Evolutionary conservation across 1,284 basidiomycete genomes (phyloP), one percentile per base, ranked within the genome.

Genomic region (Ceratobasidium sp.): DNA sequence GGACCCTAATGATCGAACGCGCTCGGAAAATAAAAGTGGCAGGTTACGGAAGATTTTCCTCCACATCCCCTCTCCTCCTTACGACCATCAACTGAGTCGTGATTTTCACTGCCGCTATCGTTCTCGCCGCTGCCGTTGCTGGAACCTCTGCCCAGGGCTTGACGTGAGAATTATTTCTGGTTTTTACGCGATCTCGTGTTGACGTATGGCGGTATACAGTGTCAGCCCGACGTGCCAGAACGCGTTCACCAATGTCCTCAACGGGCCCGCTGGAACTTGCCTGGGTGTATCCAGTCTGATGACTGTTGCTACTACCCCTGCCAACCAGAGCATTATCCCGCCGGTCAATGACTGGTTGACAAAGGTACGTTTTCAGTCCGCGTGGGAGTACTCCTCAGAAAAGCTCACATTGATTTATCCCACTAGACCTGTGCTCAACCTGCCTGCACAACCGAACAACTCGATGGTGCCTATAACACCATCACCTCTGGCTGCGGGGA

Each of bases 21-120:
- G 33, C 33, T 33, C n/a, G 33, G 38, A 62, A 62, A 9, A 62
- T 62, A 62, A 62, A 62, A 10, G 42, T 3, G 17, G 59, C 38
- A 5, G 13, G 9, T 38, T 38, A 38, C 26, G 59, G n/a, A 42
- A 13, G 38, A 28, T 5, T 23, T 62, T 62, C n/a, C n/a, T 15
- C 12, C n/a, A 20, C n/a, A 10, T n/a, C 54, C 10, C n/a, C 23
- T 20, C 28, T 20, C 57, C 26, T 62, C 67, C 26, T 56, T 23
- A 54, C 67, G 50, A 23, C 12, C 50, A 7, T 20, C 13, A 68
- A 68, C 17, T 4, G 33, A 48, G 17, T 17, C 46, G 64, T 74
- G 70, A 62, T 74, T 52, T 74, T 74, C 48, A 40, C 70, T 28
- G 64, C 64, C 48, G 70, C 59, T 62, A 3, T 74, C 23, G 57